Evolutionary conservation across 805 yeast genomes (phyloP).

Genomic region (Sugiyamaella mastotermitis): DNA sequence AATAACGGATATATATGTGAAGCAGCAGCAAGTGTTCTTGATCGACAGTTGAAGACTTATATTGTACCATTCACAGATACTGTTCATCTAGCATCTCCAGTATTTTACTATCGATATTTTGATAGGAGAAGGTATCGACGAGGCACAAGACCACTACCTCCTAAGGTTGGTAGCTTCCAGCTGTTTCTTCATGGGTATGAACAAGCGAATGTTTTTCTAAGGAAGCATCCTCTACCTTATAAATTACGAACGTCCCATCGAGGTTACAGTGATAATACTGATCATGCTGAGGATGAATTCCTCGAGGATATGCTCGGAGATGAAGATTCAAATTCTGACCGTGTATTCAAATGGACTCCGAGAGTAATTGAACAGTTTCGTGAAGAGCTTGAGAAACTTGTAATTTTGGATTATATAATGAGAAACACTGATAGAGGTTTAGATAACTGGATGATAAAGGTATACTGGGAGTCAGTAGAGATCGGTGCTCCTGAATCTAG

Average conservation of each 20-base stretch:
- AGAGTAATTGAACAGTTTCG: constrained; percentile 45
- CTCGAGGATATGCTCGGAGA: background rate
- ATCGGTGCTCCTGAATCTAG: constrained; percentile 4
- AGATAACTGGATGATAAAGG: constrained; percentile 72
- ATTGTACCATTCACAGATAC: constrained; percentile 65
- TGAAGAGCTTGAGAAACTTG: constrained; percentile 60
- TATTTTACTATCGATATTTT: constrained; percentile 46
- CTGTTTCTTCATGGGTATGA: constrained; percentile 51
- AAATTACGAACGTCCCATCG: background rate
- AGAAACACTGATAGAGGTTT: constrained; percentile 69
- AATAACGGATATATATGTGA: constrained; percentile 69
- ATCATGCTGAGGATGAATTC: background rate
- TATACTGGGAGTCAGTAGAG: constrained; percentile 36
- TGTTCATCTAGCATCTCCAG: constrained; percentile 41
- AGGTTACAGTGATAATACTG: background rate
- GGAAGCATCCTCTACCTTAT: constrained; percentile 49
- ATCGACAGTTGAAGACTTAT: constrained; percentile 49
- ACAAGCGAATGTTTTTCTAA: constrained; percentile 57
- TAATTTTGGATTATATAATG: constrained; percentile 64
- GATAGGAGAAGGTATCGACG: constrained; percentile 31
- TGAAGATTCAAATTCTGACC: background rate
- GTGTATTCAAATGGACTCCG: constrained; percentile 48
- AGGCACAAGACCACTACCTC: constrained; percentile 30
- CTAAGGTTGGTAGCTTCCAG: constrained; percentile 64
- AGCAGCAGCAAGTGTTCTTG: constrained; percentile 64